phyloP scores from a whole-genome alignment of 805 yeast genomes.

The Zygotorulaspora sp. region DNA sequence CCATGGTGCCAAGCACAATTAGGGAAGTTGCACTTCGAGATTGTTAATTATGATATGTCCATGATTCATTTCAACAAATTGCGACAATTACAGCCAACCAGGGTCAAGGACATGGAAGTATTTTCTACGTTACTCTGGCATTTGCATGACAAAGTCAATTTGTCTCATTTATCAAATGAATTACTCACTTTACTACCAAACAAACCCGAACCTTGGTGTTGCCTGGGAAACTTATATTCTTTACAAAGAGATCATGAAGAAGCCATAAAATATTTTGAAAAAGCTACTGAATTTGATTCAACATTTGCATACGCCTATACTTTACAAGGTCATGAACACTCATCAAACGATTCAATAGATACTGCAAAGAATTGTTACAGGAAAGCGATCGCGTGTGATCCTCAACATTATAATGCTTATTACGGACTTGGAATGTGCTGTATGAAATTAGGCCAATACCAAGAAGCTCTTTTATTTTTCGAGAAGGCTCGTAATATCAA shows the following conservation, averaged over 20 bases:
- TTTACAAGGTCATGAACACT: constrained; percentile 87
- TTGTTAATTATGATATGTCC: constrained; percentile 77
- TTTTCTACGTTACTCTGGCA: constrained; percentile 93
- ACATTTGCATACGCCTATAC: constrained; percentile 85
- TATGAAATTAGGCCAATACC: constrained; percentile 77
- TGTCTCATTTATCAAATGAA: constrained; percentile 81
- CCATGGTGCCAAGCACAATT: constrained; percentile 82
- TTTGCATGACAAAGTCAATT: constrained; percentile 68
- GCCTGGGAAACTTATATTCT: constrained; percentile 84
- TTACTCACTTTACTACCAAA: constrained; percentile 57
- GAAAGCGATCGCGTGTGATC: constrained; percentile 67
- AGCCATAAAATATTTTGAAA: constrained; percentile 80
- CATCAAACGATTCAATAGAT: constrained; percentile 85
- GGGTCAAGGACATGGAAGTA: constrained; percentile 85
- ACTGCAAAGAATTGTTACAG: constrained; percentile 81
- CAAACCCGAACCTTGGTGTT: constrained; percentile 88
- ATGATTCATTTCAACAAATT: constrained; percentile 58
- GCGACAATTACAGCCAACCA: constrained; percentile 66
- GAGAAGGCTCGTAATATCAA: constrained; percentile 83
- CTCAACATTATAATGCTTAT: constrained; percentile 86
- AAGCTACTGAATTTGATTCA: constrained; percentile 66
- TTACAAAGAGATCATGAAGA: constrained; percentile 80
- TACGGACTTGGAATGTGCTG: constrained; percentile 96
- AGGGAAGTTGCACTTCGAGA: constrained; percentile 81
- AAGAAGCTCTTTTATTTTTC: constrained; percentile 80